These are phyloP conservation scores for Salvia hispanica DNA, from an alignment of 257 asterid species.

Conservation along the genomic window DNA sequence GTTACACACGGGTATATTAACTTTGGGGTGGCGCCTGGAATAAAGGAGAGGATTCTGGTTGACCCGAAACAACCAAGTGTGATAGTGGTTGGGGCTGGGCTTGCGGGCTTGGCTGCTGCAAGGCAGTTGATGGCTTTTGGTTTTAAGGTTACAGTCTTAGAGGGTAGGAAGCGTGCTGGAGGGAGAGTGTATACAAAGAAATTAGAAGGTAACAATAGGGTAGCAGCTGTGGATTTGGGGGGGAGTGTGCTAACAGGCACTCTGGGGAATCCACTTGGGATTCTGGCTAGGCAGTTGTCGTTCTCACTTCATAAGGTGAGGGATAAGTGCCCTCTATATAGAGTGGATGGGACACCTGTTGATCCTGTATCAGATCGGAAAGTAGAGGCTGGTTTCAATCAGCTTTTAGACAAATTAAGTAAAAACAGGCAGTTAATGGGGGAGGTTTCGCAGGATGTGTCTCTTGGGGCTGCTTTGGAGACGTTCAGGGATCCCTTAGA, in stretches of 20 bases:
- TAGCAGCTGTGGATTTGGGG: conserved; percentile 92
- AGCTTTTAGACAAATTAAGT: conserved; percentile 68
- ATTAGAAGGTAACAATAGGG: conserved; percentile 53
- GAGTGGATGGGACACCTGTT: conserved; percentile 61
- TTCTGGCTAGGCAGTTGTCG: conserved; percentile 84
- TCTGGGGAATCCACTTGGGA: conserved; percentile 86
- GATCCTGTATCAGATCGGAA: conserved; percentile 64
- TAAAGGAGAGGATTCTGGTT: conserved; percentile 58
- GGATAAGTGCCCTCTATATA: conserved; percentile 84
- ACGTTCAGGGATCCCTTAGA: conserved; percentile 61
- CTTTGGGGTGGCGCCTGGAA: conserved; percentile 84
- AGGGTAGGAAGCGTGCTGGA: conserved; percentile 87
- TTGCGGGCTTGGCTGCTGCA: conserved; percentile 94
- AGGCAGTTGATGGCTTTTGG: conserved; percentile 94
- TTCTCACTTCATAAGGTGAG: conserved; percentile 85
- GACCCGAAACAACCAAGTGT: conserved; percentile 58
- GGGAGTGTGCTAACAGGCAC: conserved; percentile 95
- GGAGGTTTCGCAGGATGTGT: conserved; percentile 87
- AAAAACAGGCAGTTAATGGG: conserved; percentile 76
- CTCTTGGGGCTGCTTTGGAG: conserved; percentile 95
- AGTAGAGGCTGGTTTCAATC: conserved; percentile 71
- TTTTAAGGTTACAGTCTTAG: conserved; percentile 81
- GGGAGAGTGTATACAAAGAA: conserved; percentile 87
- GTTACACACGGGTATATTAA: conserved; percentile 83
- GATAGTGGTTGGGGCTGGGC: conserved; percentile 89